Conservation (phyloP, 2,329 filamentous ascomycete species). For the Monosporascus sp. region DNA sequence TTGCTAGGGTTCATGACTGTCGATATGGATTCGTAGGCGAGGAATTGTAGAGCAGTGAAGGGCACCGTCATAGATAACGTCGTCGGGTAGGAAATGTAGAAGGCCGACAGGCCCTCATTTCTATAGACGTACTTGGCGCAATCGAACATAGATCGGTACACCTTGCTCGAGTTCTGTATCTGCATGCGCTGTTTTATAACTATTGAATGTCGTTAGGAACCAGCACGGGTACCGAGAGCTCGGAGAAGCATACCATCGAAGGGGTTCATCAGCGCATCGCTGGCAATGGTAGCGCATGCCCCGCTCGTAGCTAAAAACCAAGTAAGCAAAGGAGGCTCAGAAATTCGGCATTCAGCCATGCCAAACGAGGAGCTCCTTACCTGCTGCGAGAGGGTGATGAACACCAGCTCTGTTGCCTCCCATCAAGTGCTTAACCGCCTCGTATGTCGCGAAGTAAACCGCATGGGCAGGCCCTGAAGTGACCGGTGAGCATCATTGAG, state of each 20-base stretch:
- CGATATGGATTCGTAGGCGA: constrained; percentile 94
- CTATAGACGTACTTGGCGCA: constrained; percentile 86
- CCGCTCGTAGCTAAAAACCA: constrained; percentile 70
- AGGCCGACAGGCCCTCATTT: constrained; percentile 81
- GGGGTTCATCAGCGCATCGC: constrained; percentile 98
- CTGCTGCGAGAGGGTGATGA: constrained; percentile 89
- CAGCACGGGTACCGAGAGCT: neutral
- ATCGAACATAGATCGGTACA: constrained; percentile 79
- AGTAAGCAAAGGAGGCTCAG: neutral
- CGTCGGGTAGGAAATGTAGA: constrained; percentile 98
- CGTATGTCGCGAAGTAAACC: constrained; percentile 97
- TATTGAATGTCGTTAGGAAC: constrained; percentile 30
- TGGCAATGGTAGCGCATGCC: constrained; percentile 91
- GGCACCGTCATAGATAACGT: constrained; percentile 98
- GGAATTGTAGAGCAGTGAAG: constrained; percentile 94
- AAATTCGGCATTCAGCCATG: constrained; percentile 5
- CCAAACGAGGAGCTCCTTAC: constrained; percentile 44
- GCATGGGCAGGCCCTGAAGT: constrained; percentile 82
- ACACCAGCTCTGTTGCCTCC: constrained; percentile 83
- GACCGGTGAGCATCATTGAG: neutral
- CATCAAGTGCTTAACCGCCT: constrained; percentile 92
- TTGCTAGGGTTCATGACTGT: constrained; percentile 85
- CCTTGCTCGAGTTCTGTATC: constrained; percentile 82
- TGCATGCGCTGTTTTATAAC: constrained; percentile 99
- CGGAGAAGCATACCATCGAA: constrained; percentile 72